These are phyloP conservation scores for Eucalyptus globulus DNA, from an alignment of 345 rosid genomes.

Conservation along the genomic window DNA sequence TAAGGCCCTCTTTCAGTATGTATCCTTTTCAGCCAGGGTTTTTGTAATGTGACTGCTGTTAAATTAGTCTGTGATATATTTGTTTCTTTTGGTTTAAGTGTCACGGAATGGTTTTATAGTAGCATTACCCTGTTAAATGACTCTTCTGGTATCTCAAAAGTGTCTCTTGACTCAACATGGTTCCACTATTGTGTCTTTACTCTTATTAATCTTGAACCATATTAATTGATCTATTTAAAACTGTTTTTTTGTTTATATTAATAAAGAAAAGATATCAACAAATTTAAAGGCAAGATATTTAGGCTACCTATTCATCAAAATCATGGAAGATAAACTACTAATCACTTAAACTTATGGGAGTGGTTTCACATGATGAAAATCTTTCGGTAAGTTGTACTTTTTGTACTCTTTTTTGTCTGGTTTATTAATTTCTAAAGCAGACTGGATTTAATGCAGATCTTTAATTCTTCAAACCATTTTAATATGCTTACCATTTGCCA, in stretches of 20 bases:
- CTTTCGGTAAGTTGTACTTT: not conserved
- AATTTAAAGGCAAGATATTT: not conserved
- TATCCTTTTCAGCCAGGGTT: not conserved
- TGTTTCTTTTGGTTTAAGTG: not conserved
- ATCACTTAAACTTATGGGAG: not conserved
- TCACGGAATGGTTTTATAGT: not conserved
- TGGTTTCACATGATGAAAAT: not conserved
- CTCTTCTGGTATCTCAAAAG: not conserved
- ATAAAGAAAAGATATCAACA: not conserved
- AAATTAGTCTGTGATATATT: not conserved
- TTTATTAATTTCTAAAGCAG: not conserved
- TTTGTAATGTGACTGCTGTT: not conserved
- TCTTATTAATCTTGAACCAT: not conserved
- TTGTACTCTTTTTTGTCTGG: not conserved
- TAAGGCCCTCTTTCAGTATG: constrained; percentile 12
- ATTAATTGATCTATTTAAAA: not conserved
- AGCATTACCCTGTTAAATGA: not conserved
- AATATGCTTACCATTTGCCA: not conserved
- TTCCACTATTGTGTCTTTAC: not conserved
- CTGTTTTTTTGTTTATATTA: not conserved
- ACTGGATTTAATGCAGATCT: not conserved
- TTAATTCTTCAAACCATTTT: not conserved
- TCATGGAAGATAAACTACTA: not conserved
- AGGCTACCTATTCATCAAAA: not conserved
- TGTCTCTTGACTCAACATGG: not conserved